phyloP scores from a whole-genome alignment of 495 filamentous ascomycete species.

The Penicilliopsis zonata region DNA sequence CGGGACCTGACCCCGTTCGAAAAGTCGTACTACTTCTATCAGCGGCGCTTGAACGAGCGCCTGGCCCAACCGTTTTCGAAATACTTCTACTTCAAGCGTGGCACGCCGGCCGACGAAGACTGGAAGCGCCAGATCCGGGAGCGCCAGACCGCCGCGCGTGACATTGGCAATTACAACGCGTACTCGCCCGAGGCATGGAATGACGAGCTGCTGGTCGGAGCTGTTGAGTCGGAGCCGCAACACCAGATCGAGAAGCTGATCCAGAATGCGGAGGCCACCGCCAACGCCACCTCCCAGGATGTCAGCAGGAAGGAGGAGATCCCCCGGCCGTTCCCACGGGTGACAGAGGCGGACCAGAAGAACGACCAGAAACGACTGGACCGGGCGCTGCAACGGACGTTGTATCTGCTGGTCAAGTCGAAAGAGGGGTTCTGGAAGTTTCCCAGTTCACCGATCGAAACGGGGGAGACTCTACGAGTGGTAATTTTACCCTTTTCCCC shows the following conservation, averaged over 20 bases:
- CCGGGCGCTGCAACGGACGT: constrained; percentile 58
- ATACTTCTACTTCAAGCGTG: constrained; percentile 93
- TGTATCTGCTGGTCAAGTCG: constrained; percentile 72
- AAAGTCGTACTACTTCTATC: constrained; percentile 88
- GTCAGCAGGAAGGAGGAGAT: constrained; percentile 53
- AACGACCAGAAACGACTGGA: constrained; percentile 66
- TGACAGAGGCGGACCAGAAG: constrained; percentile 71
- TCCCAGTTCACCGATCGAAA: constrained; percentile 51
- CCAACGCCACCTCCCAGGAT: constrained; percentile 50
- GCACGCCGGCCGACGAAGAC: constrained; percentile 71
- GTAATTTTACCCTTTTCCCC: constrained; percentile 37
- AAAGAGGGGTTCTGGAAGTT: constrained; percentile 68
- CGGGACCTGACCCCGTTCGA: constrained; percentile 78
- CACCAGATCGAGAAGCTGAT: constrained; percentile 54
- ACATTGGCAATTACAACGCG: constrained; percentile 78
- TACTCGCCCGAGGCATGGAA: constrained; percentile 76
- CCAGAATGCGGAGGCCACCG: constrained; percentile 61
- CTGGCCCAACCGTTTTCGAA: constrained; percentile 77
- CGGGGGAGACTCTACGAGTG: constrained; percentile 64
- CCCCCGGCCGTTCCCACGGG: constrained; percentile 55
- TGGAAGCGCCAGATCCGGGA: constrained; percentile 79
- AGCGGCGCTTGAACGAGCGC: constrained; percentile 92
- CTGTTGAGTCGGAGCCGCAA: constrained; percentile 44
- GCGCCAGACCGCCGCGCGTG: constrained; percentile 62
- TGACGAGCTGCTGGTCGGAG: constrained; percentile 76